Evolutionary conservation across 2,329 filamentous ascomycete genomes (phyloP), one percentile per base, ranked within the genome.

Genomic region (Blastomyces silverae): DNA sequence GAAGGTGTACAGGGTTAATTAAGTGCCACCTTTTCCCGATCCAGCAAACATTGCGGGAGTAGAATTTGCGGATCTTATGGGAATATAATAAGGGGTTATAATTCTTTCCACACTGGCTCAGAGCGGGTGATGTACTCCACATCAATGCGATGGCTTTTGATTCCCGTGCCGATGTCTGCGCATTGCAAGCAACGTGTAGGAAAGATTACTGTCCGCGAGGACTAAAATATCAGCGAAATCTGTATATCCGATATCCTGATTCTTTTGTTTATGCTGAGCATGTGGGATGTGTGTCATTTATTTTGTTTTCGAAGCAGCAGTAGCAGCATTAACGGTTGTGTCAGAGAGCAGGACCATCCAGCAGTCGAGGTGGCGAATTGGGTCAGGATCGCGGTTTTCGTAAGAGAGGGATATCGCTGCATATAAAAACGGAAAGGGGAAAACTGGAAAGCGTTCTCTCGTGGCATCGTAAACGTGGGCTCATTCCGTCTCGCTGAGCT

Each of bases 151-250:
- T 31, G 22, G 15, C 17, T 8, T 31, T 61, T 61, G 20, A 31
- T n/a, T 61, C 15, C 25, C 28, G 58, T 34, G n/a, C 34, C 28
- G 17, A 34, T 61, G 44, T 34, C 25, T 37, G 42, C 58, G 58
- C 28, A 15, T 46, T n/a, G 58, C 17, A 60, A 39, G 28, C 15
- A 44, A 44, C n/a, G 6, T 22, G 22, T 31, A 46, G 58, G 58
- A 48, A 48, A 50, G 59, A 46, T 66, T 66, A 65, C 64, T 66
- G 75, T 76, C 74, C 74, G 73, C 68, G 73, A 75, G 75, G 74
- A 77, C 74, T 48, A 64, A 31, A 61, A 68, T 66, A 68, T 66
- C 64, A 64, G 64, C 13, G 55, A 59, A 42, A 13, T 20, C 34
- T 73, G 71, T 73, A 74, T 72, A 68, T 52, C 37, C n/a, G 48